phyloP scores from a whole-genome alignment of 2,329 filamentous ascomycete species.

The Colletotrichum plurivorum region DNA sequence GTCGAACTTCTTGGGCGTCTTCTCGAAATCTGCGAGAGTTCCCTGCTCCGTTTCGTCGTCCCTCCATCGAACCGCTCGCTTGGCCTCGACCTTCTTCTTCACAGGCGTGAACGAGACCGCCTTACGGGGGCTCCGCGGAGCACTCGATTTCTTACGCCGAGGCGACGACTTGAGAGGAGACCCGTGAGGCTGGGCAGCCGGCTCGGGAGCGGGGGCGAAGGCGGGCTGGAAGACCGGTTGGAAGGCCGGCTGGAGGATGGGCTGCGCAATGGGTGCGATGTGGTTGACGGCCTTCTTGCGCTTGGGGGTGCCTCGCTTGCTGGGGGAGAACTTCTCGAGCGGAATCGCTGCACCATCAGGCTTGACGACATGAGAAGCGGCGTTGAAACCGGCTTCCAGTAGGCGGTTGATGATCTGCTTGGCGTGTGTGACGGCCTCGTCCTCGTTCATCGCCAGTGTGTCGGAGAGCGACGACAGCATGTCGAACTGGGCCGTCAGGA shows the following conservation, averaged over 20 bases:
- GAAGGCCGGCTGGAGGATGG: constrained; percentile 54
- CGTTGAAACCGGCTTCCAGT: constrained; percentile 80
- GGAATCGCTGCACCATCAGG: constrained; percentile 79
- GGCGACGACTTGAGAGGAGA: constrained; percentile 85
- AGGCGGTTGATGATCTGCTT: constrained; percentile 83
- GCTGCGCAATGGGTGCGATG: constrained; percentile 61
- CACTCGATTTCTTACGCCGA: constrained; percentile 79
- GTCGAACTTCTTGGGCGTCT: constrained; percentile 81
- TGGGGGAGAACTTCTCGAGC: constrained; percentile 78
- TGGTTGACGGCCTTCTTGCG: constrained; percentile 69
- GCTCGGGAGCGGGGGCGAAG: constrained; percentile 51
- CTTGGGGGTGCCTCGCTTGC: constrained; percentile 82
- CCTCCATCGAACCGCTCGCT: constrained; percentile 90
- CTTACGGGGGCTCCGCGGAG: constrained; percentile 65
- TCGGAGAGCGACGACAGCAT: constrained; percentile 87
- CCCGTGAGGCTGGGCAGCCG: constrained; percentile 43
- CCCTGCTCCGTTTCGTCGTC: constrained; percentile 89
- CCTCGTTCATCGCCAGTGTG: constrained; percentile 85
- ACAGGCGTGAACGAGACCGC: constrained; percentile 85
- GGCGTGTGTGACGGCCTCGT: constrained; percentile 85
- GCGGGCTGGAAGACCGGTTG: constrained; percentile 52
- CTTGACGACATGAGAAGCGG: constrained; percentile 88
- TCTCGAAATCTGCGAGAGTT: constrained; percentile 89
- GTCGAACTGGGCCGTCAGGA: constrained; percentile 93
- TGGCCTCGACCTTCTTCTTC: constrained; percentile 79